phyloP scores from a whole-genome alignment of 225 moss, liverwort and hornwort species.

The Physcomitrium patens region DNA sequence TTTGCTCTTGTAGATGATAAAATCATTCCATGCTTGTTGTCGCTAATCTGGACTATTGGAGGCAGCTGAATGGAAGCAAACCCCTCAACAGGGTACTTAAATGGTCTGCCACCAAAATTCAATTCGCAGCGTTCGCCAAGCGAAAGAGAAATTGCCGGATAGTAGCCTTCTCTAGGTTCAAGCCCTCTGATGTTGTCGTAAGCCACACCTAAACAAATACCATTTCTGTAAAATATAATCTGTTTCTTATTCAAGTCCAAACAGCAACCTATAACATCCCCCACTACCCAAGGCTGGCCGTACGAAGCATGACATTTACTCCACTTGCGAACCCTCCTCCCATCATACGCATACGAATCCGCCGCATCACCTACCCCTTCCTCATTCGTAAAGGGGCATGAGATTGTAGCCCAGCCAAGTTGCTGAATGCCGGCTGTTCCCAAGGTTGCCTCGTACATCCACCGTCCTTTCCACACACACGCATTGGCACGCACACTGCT shows the following conservation, averaged over 20 bases:
- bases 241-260: conserved; percentile 74
- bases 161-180: conserved; percentile 77
- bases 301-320: conserved; percentile 53
- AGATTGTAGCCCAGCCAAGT: conserved; percentile 92
- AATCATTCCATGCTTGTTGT: conserved; percentile 22
- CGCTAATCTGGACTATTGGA: conserved; percentile 54
- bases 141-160: conserved; percentile 90
- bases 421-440: conserved; percentile 98
- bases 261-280: conserved; percentile 98
- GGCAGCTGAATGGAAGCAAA: conserved; percentile 80
- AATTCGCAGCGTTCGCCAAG: conserved; percentile 96
- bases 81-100: conserved; percentile 80
- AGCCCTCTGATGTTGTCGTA: conserved; percentile 65
- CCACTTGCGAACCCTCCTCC: conserved; percentile 91
- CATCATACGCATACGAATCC: conserved; percentile 97
- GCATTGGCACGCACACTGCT: conserved; percentile 91
- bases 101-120: conserved; percentile 93
- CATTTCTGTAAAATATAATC: conserved; percentile 85
- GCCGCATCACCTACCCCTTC: conserved; percentile 92
- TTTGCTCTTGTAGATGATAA: conserved; percentile 63
- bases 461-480: conserved; percentile 88
- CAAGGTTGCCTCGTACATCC: conserved; percentile 98
- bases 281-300: conserved; percentile 90
- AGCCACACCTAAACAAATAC: conserved; percentile 81
- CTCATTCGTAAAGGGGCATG: conserved; percentile 87